Conservation (phyloP, 225 moss, liverwort and hornwort species). For the Bryum argenteum region DNA sequence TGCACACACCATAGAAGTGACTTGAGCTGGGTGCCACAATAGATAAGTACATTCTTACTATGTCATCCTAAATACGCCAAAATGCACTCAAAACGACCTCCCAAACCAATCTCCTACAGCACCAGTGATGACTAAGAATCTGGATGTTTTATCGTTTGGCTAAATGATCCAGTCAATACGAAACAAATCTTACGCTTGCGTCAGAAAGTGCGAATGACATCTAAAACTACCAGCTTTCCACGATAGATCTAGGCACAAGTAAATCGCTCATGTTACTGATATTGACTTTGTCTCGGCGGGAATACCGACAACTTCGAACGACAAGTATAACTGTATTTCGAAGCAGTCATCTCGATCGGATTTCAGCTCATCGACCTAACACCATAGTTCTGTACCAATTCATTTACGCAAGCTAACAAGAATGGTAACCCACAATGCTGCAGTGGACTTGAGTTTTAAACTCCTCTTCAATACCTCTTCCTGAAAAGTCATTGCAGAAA, state of each 20-base stretch:
- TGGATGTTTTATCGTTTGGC: slow-evolving; percentile 14
- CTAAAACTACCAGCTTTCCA: slow-evolving; percentile 22
- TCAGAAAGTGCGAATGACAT: slow-evolving; percentile 4
- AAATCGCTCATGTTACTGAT: slow-evolving; percentile 11
- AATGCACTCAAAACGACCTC: background rate
- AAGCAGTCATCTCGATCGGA: background rate
- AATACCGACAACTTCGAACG: slow-evolving; percentile 15
- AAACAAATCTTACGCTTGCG: slow-evolving; percentile 9
- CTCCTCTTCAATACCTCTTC: slow-evolving; percentile 67
- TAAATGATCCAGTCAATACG: slow-evolving; percentile 1
- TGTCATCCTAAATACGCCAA: slow-evolving; percentile 14
- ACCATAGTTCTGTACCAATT: slow-evolving; percentile 15
- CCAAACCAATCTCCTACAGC: slow-evolving; percentile 14
- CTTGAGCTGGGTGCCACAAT: slow-evolving; percentile 18
- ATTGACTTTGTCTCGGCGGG: background rate
- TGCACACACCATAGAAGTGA: slow-evolving; percentile 30
- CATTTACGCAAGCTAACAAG: slow-evolving; percentile 17
- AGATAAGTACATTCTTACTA: background rate
- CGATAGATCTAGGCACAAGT: background rate
- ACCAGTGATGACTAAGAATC: slow-evolving; percentile 5
- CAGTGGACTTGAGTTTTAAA: slow-evolving; percentile 8
- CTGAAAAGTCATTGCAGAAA: slow-evolving; percentile 92
- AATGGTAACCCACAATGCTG: background rate
- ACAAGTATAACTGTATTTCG: slow-evolving; percentile 13
- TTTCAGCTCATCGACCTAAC: slow-evolving; percentile 17